These are phyloP conservation scores for Phialophora tarda DNA, from an alignment of 2,329 filamentous ascomycete species.

Conservation along the genomic window DNA sequence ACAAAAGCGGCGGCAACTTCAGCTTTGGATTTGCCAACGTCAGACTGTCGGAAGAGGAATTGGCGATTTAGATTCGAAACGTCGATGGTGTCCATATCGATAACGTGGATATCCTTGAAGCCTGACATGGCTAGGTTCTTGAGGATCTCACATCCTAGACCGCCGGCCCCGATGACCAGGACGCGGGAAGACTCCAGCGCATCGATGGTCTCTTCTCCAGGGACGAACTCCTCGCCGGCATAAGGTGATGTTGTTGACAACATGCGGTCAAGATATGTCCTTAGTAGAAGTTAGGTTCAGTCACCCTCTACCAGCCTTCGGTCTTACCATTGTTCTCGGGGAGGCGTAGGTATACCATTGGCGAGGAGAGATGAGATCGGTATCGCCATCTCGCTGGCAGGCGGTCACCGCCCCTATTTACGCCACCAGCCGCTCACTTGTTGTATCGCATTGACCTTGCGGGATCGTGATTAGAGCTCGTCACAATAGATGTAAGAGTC, in stretches of 20 bases:
- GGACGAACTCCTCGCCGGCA: conserved; percentile 68
- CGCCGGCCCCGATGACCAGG: conserved; percentile 77
- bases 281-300: conserved; percentile 45
- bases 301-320: background rate
- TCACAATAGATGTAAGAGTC: background rate
- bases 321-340: conserved; percentile 42
- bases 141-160: conserved; percentile 92
- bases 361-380: conserved; percentile 29
- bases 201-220: conserved; percentile 58
- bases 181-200: conserved; percentile 74
- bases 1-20: conserved; percentile 92
- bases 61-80: conserved; percentile 98
- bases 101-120: conserved; percentile 97
- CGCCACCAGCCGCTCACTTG: background rate
- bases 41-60: conserved; percentile 88
- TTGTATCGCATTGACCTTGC: background rate
- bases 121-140: conserved; percentile 95
- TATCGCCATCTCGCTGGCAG: conserved; percentile 25
- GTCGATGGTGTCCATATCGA: conserved; percentile 99
- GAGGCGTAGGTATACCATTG: conserved; percentile 30
- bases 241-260: conserved; percentile 79
- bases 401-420: background rate
- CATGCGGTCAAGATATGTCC: conserved; percentile 84
- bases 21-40: conserved; percentile 93
- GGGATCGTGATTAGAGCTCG: background rate